phyloP scores from a whole-genome alignment of 2,329 filamentous ascomycete species.

The Elsinoe arachidis region DNA sequence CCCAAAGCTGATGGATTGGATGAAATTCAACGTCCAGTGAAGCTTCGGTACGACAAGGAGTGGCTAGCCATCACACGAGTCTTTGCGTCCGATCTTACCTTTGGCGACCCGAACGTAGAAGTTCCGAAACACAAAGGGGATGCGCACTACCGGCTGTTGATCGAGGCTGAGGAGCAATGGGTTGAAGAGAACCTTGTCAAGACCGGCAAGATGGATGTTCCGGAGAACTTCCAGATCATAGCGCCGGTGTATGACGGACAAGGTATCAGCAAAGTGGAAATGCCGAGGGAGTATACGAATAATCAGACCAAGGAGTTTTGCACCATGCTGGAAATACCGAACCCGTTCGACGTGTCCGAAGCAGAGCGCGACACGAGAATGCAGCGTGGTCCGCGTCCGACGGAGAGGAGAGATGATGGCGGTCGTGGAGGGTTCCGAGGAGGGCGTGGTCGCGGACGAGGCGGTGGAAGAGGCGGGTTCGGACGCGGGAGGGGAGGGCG shows the following conservation, averaged over 20 bases:
- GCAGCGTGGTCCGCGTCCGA: constrained; percentile 44
- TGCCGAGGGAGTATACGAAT: constrained; percentile 75
- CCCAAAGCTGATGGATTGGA: constrained; percentile 33
- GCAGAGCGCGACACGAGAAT: constrained; percentile 58
- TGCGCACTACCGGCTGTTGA: constrained; percentile 55
- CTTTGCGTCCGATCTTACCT: constrained; percentile 55
- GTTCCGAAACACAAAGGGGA: constrained; percentile 58
- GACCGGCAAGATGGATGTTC: constrained; percentile 55
- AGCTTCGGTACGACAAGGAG: constrained; percentile 77
- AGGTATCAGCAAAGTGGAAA: constrained; percentile 50
- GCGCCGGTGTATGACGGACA: constrained; percentile 60
- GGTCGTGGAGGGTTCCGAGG: constrained; percentile 15
- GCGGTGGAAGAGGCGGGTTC: constrained; percentile 20
- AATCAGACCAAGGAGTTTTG: constrained; percentile 81
- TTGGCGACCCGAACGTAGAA: constrained; percentile 51
- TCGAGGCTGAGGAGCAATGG: constrained; percentile 68
- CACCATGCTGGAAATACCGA: constrained; percentile 63
- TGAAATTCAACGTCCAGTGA: constrained; percentile 41
- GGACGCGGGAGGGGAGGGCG: constrained; percentile 16
- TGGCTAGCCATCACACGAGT: constrained; percentile 90
- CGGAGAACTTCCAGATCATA: constrained; percentile 67
- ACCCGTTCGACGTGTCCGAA: constrained; percentile 64
- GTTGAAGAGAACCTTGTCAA: constrained; percentile 65
- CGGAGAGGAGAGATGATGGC: constrained; percentile 21
- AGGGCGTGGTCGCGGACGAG: constrained; percentile 19